Percentiles rank a stretch among this genome's conserved stretches.
Evolutionary conservation across 192 early-diverging fungal genomes (phyloP).

Genomic region (Coemansia sp.): DNA sequence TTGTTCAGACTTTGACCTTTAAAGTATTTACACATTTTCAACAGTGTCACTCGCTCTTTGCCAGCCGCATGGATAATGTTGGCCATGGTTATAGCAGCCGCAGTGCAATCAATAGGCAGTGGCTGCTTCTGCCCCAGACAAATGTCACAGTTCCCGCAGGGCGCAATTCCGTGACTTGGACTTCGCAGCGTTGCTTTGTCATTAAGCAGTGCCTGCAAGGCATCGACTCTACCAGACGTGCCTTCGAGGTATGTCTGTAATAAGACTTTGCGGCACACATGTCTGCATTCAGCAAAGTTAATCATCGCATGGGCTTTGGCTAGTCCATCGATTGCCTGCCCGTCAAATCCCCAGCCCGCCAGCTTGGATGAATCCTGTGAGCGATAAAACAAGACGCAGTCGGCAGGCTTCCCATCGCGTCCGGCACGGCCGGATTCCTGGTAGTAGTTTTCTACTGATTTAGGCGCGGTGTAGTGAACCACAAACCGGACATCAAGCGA

Average conservation of each 20-base stretch:
- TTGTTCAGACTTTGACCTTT: slow-evolving; percentile 24
- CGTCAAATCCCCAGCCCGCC: slow-evolving; percentile 58
- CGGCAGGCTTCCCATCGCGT: slow-evolving; percentile 64
- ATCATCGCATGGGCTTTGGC: slow-evolving; percentile 62
- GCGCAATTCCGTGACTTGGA: slow-evolving; percentile 21
- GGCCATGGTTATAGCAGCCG: slow-evolving; percentile 20
- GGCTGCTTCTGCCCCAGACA: slow-evolving; percentile 10
- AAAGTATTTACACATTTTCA: slow-evolving; percentile 28
- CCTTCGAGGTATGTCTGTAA: slow-evolving; percentile 59
- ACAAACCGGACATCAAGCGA: slow-evolving; percentile 54
- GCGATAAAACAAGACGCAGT: slow-evolving; percentile 68
- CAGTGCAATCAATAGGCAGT: slow-evolving; percentile 52
- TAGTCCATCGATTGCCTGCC: slow-evolving; percentile 54
- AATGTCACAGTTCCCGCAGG: slow-evolving; percentile 46
- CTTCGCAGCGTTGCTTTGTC: neutral
- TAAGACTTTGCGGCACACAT: slow-evolving; percentile 59
- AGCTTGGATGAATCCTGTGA: slow-evolving; percentile 63
- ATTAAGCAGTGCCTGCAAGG: slow-evolving; percentile 18
- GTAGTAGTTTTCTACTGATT: slow-evolving; percentile 62
- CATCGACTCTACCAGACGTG: slow-evolving; percentile 17
- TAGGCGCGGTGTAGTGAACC: slow-evolving; percentile 48
- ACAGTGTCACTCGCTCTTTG: slow-evolving; percentile 34
- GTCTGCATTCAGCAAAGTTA: slow-evolving; percentile 62
- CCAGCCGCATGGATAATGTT: slow-evolving; percentile 22
- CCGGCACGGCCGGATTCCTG: slow-evolving; percentile 76